Base-by-base conservation (phyloP, 805 yeast genomes). In the Kodamaea sagamina region DNA sequence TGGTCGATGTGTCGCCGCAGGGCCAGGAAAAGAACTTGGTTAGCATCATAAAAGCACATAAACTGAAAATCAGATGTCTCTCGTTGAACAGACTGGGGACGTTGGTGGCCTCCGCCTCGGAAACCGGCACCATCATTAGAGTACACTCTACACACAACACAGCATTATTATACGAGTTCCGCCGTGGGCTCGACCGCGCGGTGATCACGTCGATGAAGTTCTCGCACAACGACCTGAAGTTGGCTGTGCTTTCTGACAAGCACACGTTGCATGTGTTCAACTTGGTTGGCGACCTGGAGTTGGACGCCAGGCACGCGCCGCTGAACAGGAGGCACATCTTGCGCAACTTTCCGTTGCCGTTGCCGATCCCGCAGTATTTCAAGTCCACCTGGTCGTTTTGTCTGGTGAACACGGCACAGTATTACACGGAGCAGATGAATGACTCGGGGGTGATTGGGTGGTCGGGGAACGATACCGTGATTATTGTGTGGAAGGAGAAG, bases 151-250 rank as follows among this genome's bases (percentile, higher is more conserved):
- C 89, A 1, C 71, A 72, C 39, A 80, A 78, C 25, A 84, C 95
- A 19, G 74, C 84, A 1, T 67, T 88, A 39, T 55, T 88, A n/a
- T 84, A 77, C 56, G 97, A 89, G 59, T 90, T 90, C 55, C 72
- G 98, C 52, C 72, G 99, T 39, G 99, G 99, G 0, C 60, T 90
- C 15, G 98, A 93, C 61, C 75, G 82, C 41, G 97, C 97, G 1
- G 71, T 74, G 12, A 78, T 93, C 6, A 86, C 85, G 31, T 84
- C 93, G 6, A 82, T 93, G 84, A 81, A 81, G 42, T 89, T 92
- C 59, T 84, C 92, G 4, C 89, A 86, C 6, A 75, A 81, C 51
- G 90, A 89, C 36, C 63, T 80, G 8, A 78, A 81, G 54, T 69
- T 93, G 38, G 97, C 97, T 0, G 89, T 89, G 4, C 68, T 93